A percentile compares a stretch with the other conserved stretches of the same genome.
phyloP scores from a whole-genome alignment of 192 early-diverging fungal genomes.

The Fimicolochytrium jonesii region DNA sequence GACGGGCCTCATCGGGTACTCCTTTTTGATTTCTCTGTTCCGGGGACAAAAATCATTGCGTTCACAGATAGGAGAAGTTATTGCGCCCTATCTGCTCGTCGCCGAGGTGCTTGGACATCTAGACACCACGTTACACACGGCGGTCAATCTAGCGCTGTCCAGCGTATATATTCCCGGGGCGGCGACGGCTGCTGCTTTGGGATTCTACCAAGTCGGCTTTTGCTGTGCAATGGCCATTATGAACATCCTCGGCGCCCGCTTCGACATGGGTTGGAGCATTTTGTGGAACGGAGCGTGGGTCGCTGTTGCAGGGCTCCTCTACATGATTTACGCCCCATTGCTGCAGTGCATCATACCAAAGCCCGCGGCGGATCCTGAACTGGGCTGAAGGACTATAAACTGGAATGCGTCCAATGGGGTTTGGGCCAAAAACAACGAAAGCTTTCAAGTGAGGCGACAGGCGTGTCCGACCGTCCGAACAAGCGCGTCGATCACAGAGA shows the following conservation, averaged over 20 bases:
- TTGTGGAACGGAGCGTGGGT: constrained; percentile 13
- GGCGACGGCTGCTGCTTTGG: constrained; percentile 24
- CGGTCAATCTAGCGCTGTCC: constrained; percentile 18
- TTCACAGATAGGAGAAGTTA: too few relatives aligned
- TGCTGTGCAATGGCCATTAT: constrained; percentile 15
- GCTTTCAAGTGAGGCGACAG: too few relatives aligned
- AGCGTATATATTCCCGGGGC: neutral
- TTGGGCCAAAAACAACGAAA: too few relatives aligned
- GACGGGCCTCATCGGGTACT: constrained; percentile 10
- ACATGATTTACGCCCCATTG: neutral
- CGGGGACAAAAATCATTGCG: neutral
- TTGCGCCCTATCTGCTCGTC: constrained; percentile 14
- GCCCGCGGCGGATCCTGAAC: neutral
- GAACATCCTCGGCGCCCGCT: constrained; percentile 5
- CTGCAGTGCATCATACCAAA: neutral
- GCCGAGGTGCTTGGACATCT: constrained; percentile 12
- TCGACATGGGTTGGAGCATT: neutral
- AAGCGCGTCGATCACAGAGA: too few relatives aligned
- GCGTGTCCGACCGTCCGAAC: too few relatives aligned
- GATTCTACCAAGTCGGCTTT: constrained; percentile 27
- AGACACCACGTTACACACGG: constrained; percentile 18
- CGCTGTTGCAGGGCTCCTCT: neutral
- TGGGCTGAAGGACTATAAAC: too few relatives aligned
- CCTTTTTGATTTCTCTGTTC: constrained; percentile 4
- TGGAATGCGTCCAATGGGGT: too few relatives aligned